Conservation (phyloP, 495 filamentous ascomycete species). For the Xylaria curta region DNA sequence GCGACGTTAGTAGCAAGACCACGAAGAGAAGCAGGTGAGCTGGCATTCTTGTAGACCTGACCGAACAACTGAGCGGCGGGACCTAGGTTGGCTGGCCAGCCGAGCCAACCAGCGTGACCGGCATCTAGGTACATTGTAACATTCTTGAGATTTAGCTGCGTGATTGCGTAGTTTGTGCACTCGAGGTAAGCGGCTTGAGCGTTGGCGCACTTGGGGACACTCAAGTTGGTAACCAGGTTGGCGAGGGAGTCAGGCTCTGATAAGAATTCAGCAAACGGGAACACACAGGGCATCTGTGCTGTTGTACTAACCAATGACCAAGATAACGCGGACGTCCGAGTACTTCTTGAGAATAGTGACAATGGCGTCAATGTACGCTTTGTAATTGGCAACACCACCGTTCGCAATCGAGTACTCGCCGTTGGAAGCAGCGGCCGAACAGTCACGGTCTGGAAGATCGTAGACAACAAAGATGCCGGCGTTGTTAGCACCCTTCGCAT, state of each 20-base stretch:
- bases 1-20: conserved; percentile 79
- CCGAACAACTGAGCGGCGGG: conserved; percentile 66
- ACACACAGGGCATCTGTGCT: background rate
- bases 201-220: conserved; percentile 61
- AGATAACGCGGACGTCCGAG: conserved; percentile 45
- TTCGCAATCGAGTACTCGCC: conserved; percentile 62
- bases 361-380: conserved; percentile 64
- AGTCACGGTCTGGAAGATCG: conserved; percentile 70
- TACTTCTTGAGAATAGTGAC: conserved; percentile 32
- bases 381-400: conserved; percentile 63
- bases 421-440: conserved; percentile 66
- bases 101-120: conserved; percentile 76
- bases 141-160: conserved; percentile 64
- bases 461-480: conserved; percentile 60
- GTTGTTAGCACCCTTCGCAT: conserved; percentile 53
- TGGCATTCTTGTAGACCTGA: conserved; percentile 64
- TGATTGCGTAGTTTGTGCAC: conserved; percentile 66
- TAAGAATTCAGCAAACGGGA: conserved; percentile 23
- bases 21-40: conserved; percentile 62
- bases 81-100: conserved; percentile 74
- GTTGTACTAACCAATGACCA: conserved; percentile 34
- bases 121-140: conserved; percentile 76
- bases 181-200: conserved; percentile 63
- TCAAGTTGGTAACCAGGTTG: conserved; percentile 71
- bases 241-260: conserved; percentile 68